These are phyloP conservation scores for Myxozyma sirexii DNA, from an alignment of 805 yeast genomes.

Conservation along the genomic window DNA sequence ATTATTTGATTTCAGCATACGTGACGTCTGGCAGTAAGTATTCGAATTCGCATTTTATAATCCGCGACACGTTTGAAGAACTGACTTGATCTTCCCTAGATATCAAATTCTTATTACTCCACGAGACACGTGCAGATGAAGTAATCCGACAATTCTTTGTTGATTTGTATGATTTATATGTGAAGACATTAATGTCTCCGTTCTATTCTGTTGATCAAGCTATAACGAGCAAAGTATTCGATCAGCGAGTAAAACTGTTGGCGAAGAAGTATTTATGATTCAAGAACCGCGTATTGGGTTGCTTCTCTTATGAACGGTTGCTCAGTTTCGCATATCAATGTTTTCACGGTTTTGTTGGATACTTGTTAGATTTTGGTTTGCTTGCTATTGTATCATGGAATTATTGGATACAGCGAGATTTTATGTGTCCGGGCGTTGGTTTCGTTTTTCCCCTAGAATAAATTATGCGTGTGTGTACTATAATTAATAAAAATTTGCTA, in stretches of 20 bases:
- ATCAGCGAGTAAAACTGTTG: constrained; percentile 65
- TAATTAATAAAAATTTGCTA: no score
- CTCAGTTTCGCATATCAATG: no score
- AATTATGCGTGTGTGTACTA: not conserved
- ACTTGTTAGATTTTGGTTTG: no score
- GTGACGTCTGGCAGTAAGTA: constrained; percentile 72
- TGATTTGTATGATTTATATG: constrained; percentile 85
- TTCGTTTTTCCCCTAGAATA: no score
- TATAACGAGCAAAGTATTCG: constrained; percentile 73
- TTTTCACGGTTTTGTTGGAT: no score
- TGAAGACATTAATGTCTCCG: constrained; percentile 81
- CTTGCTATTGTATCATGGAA: no score
- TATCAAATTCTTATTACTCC: constrained; percentile 73
- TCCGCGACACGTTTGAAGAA: no score
- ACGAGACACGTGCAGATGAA: constrained; percentile 67
- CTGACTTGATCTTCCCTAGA: constrained; percentile 42
- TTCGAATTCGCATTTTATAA: not conserved
- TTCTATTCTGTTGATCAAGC: constrained; percentile 79
- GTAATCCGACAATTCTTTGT: constrained; percentile 78
- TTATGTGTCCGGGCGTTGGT: not conserved
- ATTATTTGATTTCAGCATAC: constrained; percentile 77
- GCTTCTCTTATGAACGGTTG: no score
- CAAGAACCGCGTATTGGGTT: no score
- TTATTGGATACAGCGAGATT: not conserved
- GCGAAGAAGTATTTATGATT: constrained; percentile 72